phyloP scores from a whole-genome alignment of 768 basidiomycete species.

The Amanita pseudoporphyria region DNA sequence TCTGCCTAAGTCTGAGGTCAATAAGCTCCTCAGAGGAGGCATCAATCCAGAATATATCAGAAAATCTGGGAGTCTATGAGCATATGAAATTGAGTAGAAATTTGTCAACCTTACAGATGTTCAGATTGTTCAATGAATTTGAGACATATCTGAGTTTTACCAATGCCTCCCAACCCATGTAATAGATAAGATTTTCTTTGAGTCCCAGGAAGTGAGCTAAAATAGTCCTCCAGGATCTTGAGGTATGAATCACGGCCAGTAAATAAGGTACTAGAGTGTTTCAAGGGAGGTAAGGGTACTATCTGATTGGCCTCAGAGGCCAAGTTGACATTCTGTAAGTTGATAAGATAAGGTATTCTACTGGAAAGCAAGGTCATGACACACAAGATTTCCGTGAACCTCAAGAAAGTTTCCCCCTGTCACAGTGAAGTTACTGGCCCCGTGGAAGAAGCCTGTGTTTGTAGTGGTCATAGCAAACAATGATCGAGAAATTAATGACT shows the following conservation, averaged over 20 bases:
- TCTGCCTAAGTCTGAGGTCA: too few relatives aligned
- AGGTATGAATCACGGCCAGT: conserved; percentile 9
- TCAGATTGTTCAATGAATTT: conserved; percentile 1
- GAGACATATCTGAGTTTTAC: conserved; percentile 6
- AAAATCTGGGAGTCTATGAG: conserved; percentile 6
- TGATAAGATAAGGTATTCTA: too few relatives aligned
- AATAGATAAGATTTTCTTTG: conserved; percentile 10
- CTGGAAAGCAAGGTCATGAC: too few relatives aligned
- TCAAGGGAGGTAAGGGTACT: background rate
- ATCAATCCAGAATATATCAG: too few relatives aligned
- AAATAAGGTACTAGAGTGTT: background rate
- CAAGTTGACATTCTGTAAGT: background rate
- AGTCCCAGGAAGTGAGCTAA: background rate
- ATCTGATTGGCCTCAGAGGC: background rate
- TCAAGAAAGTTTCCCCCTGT: too few relatives aligned
- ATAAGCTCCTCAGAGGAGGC: too few relatives aligned
- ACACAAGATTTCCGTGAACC: too few relatives aligned
- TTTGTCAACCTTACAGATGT: background rate
- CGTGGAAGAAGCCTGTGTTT: too few relatives aligned
- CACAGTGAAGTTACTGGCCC: too few relatives aligned
- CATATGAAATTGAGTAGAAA: background rate
- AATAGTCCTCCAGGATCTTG: conserved; percentile 8
- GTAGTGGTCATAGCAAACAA: too few relatives aligned
- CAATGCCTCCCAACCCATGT: conserved; percentile 14
- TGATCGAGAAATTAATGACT: too few relatives aligned